Evolutionary conservation across 2,329 filamentous ascomycete genomes (phyloP).

Genomic region (Hortaea sp.): DNA sequence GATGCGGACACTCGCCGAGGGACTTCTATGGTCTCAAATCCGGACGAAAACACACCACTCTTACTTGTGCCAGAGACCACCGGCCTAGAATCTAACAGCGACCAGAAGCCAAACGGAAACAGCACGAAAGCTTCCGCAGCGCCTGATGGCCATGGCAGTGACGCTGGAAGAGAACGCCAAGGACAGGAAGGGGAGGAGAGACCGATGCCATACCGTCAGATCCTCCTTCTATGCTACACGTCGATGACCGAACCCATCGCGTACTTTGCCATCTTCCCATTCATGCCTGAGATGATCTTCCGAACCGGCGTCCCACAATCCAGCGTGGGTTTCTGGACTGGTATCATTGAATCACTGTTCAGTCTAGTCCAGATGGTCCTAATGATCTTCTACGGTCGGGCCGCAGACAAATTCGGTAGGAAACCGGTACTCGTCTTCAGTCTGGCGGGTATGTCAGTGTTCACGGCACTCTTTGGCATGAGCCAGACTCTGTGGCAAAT

Average conservation of each 20-base stretch:
- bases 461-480: slow-evolving; percentile 58
- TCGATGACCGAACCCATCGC: slow-evolving; percentile 65
- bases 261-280: slow-evolving; percentile 78
- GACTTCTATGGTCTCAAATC: background rate
- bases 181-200: slow-evolving; percentile 23
- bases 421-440: slow-evolving; percentile 63
- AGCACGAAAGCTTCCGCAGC: too few relatives aligned
- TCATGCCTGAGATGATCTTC: slow-evolving; percentile 67
- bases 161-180: slow-evolving; percentile 1
- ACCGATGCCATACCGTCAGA: slow-evolving; percentile 52
- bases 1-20: too few relatives aligned
- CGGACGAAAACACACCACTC: background rate
- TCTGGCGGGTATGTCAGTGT: slow-evolving; percentile 51
- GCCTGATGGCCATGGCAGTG: slow-evolving; percentile 1
- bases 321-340: slow-evolving; percentile 73
- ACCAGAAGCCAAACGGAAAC: background rate
- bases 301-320: slow-evolving; percentile 52
- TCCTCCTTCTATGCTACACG: slow-evolving; percentile 63
- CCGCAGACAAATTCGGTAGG: slow-evolving; percentile 58
- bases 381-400: slow-evolving; percentile 64
- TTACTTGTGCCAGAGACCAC: background rate
- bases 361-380: slow-evolving; percentile 66
- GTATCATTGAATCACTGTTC: slow-evolving; percentile 62
- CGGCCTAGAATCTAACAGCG: background rate
- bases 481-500: slow-evolving; percentile 61